Evolutionary conservation across 2,329 filamentous ascomycete genomes (phyloP), one percentile per base, ranked within the genome.

Genomic region (Apiospora phragmitis): DNA sequence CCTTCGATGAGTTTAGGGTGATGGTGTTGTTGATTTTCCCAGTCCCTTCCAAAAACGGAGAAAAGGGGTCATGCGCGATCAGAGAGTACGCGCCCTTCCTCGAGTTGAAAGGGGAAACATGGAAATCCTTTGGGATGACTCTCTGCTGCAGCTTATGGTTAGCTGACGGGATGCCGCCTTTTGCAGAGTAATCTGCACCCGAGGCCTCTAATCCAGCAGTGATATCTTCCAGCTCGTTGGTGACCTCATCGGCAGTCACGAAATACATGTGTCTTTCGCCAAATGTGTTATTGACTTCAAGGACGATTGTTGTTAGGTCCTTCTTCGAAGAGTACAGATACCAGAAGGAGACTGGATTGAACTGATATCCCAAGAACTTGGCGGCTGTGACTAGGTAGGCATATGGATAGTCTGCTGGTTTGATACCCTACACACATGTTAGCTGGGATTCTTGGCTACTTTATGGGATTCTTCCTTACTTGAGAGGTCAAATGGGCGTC

Each of bases 311-410:
- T 32, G 84, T 86, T 18, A 94, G 83, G 7, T 85, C 80, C 70
- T 86, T 86, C 11, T 87, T 80, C 0, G 80, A 74, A 16, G 89
- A 87, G 77, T 95, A 94, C 2, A 95, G 85, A 74, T 94, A 94
- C 91, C 92, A 95, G 75, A 94, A 93, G 0, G 92, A 94, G 3
- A 92, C 90, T 0, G 92, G 92, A 75, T 94, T 94, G 80, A 93
- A 94, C 29, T 89, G 88, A 76, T 92, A 93, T 3, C 91, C 90
- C 7, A 93, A 78, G 72, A 94, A 91, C 41, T 86, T 86, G 6
- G 92, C 88, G 4, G 91, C 91, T 1, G 93, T 94, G 29, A 93
- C 84, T 4, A 95, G 83, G 75, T 94, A 94, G 0, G 90, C 91
- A 75, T 90, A 85, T 14, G 90, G 88, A 80, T 92, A 94, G 65